Percentiles rank a stretch among this genome's conserved stretches.
Evolutionary conservation across 2,329 filamentous ascomycete species (phyloP).

Genomic region (Fonsecaea nubica): DNA sequence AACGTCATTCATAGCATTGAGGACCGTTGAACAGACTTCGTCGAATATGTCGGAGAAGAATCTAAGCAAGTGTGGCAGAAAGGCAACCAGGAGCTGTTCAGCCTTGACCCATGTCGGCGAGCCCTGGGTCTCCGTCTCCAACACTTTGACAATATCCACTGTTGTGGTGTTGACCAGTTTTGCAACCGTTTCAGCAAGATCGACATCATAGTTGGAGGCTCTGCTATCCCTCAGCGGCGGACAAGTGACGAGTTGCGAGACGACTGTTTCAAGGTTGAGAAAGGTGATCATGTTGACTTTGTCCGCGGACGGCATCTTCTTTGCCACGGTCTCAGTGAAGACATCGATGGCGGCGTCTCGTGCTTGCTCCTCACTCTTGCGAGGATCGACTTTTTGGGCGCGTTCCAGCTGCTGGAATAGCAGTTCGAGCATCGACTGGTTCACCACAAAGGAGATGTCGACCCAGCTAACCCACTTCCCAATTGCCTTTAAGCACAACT

Average conservation of each 20-base stretch:
- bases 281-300: constrained; percentile 95
- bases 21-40: constrained; percentile 94
- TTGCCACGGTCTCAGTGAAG: constrained; percentile 92
- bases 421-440: constrained; percentile 81
- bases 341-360: constrained; percentile 92
- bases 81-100: constrained; percentile 79
- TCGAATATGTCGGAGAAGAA: constrained; percentile 99
- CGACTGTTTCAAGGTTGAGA: constrained; percentile 83
- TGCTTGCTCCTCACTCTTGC: constrained; percentile 78
- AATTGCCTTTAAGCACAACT: constrained; percentile 88
- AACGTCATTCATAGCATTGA: constrained; percentile 89
- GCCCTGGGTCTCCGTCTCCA: constrained; percentile 71
- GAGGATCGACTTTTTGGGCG: constrained; percentile 63
- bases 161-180: constrained; percentile 93
- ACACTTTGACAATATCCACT: constrained; percentile 82
- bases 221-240: constrained; percentile 79
- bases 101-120: constrained; percentile 74
- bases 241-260: constrained; percentile 83
- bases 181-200: constrained; percentile 91
- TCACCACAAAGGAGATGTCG: constrained; percentile 91
- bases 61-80: constrained; percentile 84
- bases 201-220: constrained; percentile 89
- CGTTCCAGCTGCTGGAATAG: constrained; percentile 88
- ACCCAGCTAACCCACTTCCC: constrained; percentile 99
- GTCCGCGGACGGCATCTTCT: constrained; percentile 95